Conservation (phyloP, 2,329 filamentous ascomycete genomes). For the Huntiella moniliformis region DNA sequence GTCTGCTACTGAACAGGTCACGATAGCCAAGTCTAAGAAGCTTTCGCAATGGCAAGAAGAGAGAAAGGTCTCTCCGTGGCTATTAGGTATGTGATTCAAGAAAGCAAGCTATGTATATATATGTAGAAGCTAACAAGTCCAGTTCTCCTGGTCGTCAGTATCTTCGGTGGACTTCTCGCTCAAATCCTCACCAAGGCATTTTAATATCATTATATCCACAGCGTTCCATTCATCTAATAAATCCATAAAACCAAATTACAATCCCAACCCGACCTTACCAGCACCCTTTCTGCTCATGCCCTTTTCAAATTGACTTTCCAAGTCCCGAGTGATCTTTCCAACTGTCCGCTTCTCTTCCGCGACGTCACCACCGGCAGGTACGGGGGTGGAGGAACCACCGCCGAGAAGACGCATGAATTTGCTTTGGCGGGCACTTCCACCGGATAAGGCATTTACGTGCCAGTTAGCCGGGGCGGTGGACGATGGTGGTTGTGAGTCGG, state of each 20-base stretch:
- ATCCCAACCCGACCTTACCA: constrained; percentile 7
- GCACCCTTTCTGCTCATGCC: constrained; percentile 34
- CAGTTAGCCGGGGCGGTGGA: constrained; percentile 20
- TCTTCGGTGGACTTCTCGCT: not conserved
- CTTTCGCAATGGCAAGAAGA: constrained; percentile 18
- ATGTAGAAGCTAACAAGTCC: not conserved
- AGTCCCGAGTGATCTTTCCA: constrained; percentile 28
- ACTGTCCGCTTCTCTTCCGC: constrained; percentile 12
- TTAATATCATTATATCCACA: not conserved
- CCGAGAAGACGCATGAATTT: constrained; percentile 41
- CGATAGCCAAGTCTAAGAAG: constrained; percentile 32
- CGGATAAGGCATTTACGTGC: constrained; percentile 33
- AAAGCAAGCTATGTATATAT: not conserved
- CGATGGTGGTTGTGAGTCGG: not conserved
- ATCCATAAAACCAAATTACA: too few species aligned
- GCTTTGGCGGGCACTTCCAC: constrained; percentile 29
- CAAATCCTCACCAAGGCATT: not conserved
- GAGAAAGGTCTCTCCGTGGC: constrained; percentile 44
- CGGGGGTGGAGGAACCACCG: constrained; percentile 19
- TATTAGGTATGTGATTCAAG: constrained; percentile 33
- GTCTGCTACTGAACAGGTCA: constrained; percentile 44
- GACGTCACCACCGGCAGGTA: constrained; percentile 1
- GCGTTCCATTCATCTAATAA: not conserved
- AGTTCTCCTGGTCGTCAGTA: not conserved
- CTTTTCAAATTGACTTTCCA: constrained; percentile 37